A percentile compares a stretch with the other conserved stretches of the same genome.
phyloP scores from a whole-genome alignment of 2,329 filamentous ascomycete genomes.

The Phoma sp. region DNA sequence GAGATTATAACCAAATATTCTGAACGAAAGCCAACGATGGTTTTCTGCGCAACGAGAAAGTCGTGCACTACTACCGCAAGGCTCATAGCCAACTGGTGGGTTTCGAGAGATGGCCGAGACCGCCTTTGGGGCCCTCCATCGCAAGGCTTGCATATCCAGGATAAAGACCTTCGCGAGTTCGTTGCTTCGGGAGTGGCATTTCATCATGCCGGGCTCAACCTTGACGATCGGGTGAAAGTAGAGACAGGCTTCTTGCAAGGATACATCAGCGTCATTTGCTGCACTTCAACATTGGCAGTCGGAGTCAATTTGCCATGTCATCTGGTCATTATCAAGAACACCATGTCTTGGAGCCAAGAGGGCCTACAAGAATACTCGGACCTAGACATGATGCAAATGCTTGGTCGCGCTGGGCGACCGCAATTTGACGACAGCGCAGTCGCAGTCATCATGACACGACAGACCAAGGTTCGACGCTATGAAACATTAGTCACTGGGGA shows the following conservation, averaged over 20 bases:
- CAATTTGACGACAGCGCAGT: slow-evolving; percentile 81
- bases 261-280: slow-evolving; percentile 82
- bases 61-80: slow-evolving; percentile 74
- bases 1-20: slow-evolving; percentile 72
- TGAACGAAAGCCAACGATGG: slow-evolving; percentile 76
- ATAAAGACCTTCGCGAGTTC: slow-evolving; percentile 66
- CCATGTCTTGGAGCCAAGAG: slow-evolving; percentile 65
- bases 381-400: slow-evolving; percentile 89
- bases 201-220: slow-evolving; percentile 79
- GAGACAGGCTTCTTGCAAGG: slow-evolving; percentile 74
- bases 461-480: slow-evolving; percentile 70
- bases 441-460: slow-evolving; percentile 80
- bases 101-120: slow-evolving; percentile 56
- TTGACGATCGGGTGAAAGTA: slow-evolving; percentile 68
- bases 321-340: slow-evolving; percentile 84
- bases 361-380: slow-evolving; percentile 76
- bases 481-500: slow-evolving; percentile 76
- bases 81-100: slow-evolving; percentile 72
- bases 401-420: slow-evolving; percentile 81
- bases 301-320: slow-evolving; percentile 86
- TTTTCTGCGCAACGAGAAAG: slow-evolving; percentile 82
- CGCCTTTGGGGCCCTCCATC: slow-evolving; percentile 70
- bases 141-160: slow-evolving; percentile 60
- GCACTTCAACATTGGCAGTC: slow-evolving; percentile 83
- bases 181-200: slow-evolving; percentile 73